These are phyloP conservation scores for Phaseolus coccineus DNA, from an alignment of 331 rosid genomes.

Conservation along the genomic window DNA sequence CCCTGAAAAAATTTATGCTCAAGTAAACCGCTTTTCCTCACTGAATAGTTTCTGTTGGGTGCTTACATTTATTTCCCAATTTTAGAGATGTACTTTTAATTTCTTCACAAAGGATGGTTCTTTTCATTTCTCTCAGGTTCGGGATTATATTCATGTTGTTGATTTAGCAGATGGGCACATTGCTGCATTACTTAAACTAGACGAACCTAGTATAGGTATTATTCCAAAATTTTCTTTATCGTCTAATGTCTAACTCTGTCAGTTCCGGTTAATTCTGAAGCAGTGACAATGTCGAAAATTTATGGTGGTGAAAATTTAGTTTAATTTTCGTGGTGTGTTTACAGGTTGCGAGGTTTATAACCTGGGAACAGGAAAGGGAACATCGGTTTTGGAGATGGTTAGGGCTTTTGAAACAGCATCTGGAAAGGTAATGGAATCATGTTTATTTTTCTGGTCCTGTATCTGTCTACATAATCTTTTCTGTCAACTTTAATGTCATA, in stretches of 20 bases:
- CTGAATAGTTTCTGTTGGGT: conserved; percentile 32
- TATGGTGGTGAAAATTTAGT: neutral
- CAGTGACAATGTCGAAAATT: neutral
- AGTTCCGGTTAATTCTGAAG: conserved; percentile 28
- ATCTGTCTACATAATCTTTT: neutral
- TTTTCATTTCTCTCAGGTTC: conserved; percentile 68
- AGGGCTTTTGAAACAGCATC: conserved; percentile 91
- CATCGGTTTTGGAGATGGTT: conserved; percentile 97
- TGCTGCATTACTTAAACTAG: conserved; percentile 83
- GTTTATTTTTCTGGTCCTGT: conserved; percentile 13
- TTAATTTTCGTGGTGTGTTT: conserved; percentile 27
- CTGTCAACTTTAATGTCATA: neutral
- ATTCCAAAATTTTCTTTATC: conserved; percentile 1
- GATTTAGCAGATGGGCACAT: conserved; percentile 98
- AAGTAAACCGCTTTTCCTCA: neutral
- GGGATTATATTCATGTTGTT: conserved; percentile 94
- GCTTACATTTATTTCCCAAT: conserved; percentile 10
- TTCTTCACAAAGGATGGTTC: conserved; percentile 35
- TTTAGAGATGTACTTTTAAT: conserved; percentile 23
- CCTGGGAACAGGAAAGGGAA: conserved; percentile 97
- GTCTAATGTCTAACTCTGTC: neutral
- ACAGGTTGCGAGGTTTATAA: conserved; percentile 96
- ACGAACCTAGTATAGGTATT: conserved; percentile 72
- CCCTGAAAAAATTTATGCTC: neutral
- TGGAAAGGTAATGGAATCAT: conserved; percentile 67